Base-by-base conservation (phyloP, 1,284 basidiomycete genomes). In the Cryptococcus sp. region DNA sequence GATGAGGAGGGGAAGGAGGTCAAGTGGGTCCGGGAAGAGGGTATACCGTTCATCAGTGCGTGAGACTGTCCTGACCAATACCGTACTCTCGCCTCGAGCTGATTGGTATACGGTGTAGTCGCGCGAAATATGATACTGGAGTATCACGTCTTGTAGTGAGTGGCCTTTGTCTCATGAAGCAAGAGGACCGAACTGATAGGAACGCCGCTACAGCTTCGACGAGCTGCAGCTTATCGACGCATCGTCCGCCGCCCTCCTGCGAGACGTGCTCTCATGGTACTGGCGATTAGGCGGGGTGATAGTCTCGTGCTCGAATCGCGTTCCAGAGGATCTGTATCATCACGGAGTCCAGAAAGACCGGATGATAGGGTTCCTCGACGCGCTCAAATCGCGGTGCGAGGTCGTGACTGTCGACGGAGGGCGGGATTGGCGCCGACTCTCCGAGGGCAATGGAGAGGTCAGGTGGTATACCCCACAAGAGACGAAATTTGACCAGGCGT, bases 261-360 rank as follows among this genome's bases (percentile, higher is more conserved):
- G 86, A n/a, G 84, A 88, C 58, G 86, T 89, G 1, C 73, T 89
- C 6, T 84, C 85, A 23, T 88, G 86, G 83, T 90, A 85, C 69
- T 89, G 87, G 87, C 81, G 87, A 3, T 81, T 89, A 65, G 88
- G 88, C 17, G 88, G 88, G 1, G 84, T 89, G 17, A 81, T 89
- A 38, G 81, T 83, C 3, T 81, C 81, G 1, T 83, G 81, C 51
- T 81, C 79, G 60, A 88, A 88, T 71, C 83, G 85, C 50, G 81
- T 87, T 7, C 86, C 86, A 0, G 85, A 86, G 58, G 86, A 89
- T 66, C 78, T 88, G 13, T 89, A 88, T 77, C 82, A 83, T 69
- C 85, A 86, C 68, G 87, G 87, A 13, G 85, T 88, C 0, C 86
- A 87, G 69, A 75, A 83, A 17, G 84, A 87, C 51, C 80, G 86